Evolutionary conservation across 805 yeast genomes (phyloP).

Genomic region (Debaryomyces hansenii): DNA sequence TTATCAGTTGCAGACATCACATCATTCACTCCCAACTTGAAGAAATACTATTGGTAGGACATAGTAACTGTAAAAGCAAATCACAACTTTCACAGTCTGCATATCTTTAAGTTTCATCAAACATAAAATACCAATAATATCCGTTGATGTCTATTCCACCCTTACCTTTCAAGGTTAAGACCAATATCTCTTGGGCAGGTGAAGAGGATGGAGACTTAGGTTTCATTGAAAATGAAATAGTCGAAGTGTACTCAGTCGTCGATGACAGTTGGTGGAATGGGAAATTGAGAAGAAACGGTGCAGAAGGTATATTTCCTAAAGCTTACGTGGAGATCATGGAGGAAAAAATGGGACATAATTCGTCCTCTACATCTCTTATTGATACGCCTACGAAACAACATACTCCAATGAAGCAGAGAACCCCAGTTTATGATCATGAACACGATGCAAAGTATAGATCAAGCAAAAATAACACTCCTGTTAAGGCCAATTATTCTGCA

Average conservation of each 20-base stretch:
- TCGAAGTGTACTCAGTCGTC: constrained; percentile 75
- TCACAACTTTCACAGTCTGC: too few relatives aligned
- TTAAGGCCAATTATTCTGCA: constrained; percentile 6
- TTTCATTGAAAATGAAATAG: constrained; percentile 88
- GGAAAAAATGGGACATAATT: constrained; percentile 16
- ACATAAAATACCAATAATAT: background rate
- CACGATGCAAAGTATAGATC: constrained; percentile 8
- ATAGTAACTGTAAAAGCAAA: too few relatives aligned
- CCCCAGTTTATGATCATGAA: constrained; percentile 13
- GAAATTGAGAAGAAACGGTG: constrained; percentile 69
- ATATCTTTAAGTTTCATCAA: background rate
- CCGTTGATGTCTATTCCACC: constrained; percentile 30
- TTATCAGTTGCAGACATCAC: too few relatives aligned
- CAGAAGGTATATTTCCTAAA: constrained; percentile 83
- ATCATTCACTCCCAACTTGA: too few relatives aligned
- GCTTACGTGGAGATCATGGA: constrained; percentile 72
- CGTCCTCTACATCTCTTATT: constrained; percentile 16
- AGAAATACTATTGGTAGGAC: too few relatives aligned
- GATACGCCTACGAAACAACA: constrained; percentile 7
- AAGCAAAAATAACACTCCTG: constrained; percentile 7
- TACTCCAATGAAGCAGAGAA: constrained; percentile 11
- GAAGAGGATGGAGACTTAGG: constrained; percentile 88
- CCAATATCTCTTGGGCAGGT: constrained; percentile 93
- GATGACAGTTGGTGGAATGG: constrained; percentile 97
- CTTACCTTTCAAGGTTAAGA: constrained; percentile 73